Percentiles rank a stretch among this genome's conserved stretches.
Conservation (phyloP, 2,329 filamentous ascomycete species). For the Dothistroma pini region DNA sequence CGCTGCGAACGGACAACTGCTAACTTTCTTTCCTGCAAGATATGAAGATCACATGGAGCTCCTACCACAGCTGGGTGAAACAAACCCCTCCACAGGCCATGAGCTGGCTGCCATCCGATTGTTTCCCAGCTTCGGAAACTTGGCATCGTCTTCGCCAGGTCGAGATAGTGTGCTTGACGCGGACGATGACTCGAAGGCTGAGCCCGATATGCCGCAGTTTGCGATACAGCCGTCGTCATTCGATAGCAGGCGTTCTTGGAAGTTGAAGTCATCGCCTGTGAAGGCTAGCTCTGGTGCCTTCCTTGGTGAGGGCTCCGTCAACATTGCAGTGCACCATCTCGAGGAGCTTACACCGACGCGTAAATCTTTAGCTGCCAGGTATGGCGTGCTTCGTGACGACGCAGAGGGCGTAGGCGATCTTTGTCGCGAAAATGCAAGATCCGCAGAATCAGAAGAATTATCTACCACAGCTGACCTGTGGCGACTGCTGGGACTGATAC, state of each 20-base stretch:
- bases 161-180: slow-evolving; percentile 10
- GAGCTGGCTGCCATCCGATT: slow-evolving; percentile 47
- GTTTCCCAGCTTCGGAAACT: slow-evolving; percentile 32
- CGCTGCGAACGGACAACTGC: slow-evolving; percentile 54
- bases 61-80: slow-evolving; percentile 14
- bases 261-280: slow-evolving; percentile 32
- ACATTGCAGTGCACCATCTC: slow-evolving; percentile 70
- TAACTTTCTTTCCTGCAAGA: slow-evolving; percentile 57
- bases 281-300: slow-evolving; percentile 16
- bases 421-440: slow-evolving; percentile 76
- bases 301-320: slow-evolving; percentile 55
- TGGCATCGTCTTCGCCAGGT: slow-evolving; percentile 11
- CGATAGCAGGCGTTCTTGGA: slow-evolving; percentile 36
- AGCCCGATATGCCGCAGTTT: slow-evolving; percentile 40
- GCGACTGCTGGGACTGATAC: slow-evolving; percentile 72
- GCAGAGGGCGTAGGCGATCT: slow-evolving; percentile 54
- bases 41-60: slow-evolving; percentile 34
- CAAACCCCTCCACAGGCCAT: slow-evolving; percentile 60
- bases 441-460: slow-evolving; percentile 68
- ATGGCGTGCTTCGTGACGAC: slow-evolving; percentile 78
- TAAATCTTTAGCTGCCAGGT: slow-evolving; percentile 69
- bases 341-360: slow-evolving; percentile 73
- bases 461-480: slow-evolving; percentile 76
- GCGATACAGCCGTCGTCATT: slow-evolving; percentile 45
- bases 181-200: slow-evolving; percentile 4